Conservation (phyloP, 768 basidiomycete genomes). For the Termitomyces bulborhizus region DNA sequence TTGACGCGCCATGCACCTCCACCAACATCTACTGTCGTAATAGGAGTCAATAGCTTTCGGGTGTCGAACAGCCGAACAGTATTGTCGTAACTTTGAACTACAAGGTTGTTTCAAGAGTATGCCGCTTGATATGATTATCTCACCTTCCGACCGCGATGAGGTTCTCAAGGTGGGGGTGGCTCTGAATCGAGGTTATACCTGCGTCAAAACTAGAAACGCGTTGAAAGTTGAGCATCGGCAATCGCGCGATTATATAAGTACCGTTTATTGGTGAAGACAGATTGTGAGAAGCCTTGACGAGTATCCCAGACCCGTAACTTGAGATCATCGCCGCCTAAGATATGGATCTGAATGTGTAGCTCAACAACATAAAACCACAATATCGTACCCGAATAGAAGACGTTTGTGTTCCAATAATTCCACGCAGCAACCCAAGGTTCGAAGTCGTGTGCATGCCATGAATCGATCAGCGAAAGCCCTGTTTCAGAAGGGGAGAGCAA, state of each 20-base stretch:
- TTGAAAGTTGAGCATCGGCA: not conserved
- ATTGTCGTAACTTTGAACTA: slow-evolving; percentile 66
- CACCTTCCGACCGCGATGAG: slow-evolving; percentile 90
- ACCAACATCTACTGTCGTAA: slow-evolving; percentile 62
- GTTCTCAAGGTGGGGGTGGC: slow-evolving; percentile 73
- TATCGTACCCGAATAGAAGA: slow-evolving; percentile 74
- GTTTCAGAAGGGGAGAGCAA: slow-evolving; percentile 46
- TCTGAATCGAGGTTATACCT: slow-evolving; percentile 88
- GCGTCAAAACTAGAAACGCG: slow-evolving; percentile 67
- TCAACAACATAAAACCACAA: not conserved
- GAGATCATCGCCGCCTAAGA: slow-evolving; percentile 86
- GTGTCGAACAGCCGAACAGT: slow-evolving; percentile 78
- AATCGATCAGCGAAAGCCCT: slow-evolving; percentile 38
- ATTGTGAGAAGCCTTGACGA: slow-evolving; percentile 50
- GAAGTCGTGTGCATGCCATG: slow-evolving; percentile 87
- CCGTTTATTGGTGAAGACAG: slow-evolving; percentile 73
- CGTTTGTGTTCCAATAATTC: slow-evolving; percentile 77
- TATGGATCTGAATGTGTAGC: not conserved
- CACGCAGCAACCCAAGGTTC: slow-evolving; percentile 95
- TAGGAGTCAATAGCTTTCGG: slow-evolving; percentile 54
- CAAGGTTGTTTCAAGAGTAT: not conserved
- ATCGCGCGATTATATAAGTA: slow-evolving; percentile 18
- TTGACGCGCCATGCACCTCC: slow-evolving; percentile 96
- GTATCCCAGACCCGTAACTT: slow-evolving; percentile 90
- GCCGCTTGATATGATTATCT: slow-evolving; percentile 4